Evolutionary conservation across 768 basidiomycete species (phyloP).

Genomic region (Rubroboletus satanas): DNA sequence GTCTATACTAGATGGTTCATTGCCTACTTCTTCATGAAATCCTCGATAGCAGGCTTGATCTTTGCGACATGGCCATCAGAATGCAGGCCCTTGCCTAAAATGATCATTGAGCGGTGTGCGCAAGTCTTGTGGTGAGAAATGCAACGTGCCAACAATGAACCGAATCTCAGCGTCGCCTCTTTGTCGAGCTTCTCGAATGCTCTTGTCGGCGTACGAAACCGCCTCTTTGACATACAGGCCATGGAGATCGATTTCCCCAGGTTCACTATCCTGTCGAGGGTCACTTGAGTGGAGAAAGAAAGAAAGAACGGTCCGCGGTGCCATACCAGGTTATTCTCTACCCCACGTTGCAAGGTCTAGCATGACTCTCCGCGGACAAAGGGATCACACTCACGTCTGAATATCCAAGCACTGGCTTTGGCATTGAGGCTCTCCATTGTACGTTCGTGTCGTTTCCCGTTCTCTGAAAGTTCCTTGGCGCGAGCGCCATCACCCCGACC

Average conservation of each 20-base stretch:
- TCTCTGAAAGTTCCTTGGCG: constrained; percentile 76
- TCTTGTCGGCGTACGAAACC: constrained; percentile 64
- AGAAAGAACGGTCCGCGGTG: background rate
- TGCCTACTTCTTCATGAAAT: constrained; percentile 74
- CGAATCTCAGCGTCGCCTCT: constrained; percentile 62
- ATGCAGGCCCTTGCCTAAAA: constrained; percentile 80
- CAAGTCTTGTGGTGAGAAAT: background rate
- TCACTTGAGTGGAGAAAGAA: background rate
- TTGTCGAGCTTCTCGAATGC: constrained; percentile 62
- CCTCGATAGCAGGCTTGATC: constrained; percentile 88
- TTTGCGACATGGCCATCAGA: constrained; percentile 73
- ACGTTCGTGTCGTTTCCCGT: constrained; percentile 76
- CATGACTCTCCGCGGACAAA: background rate
- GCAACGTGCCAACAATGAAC: constrained; percentile 76
- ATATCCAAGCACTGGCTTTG: constrained; percentile 88
- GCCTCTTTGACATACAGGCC: constrained; percentile 95
- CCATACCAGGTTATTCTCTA: constrained; percentile 73
- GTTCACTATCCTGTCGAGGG: constrained; percentile 51
- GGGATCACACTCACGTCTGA: constrained; percentile 43
- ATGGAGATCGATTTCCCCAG: constrained; percentile 83
- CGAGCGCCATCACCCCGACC: constrained; percentile 63
- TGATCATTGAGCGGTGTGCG: background rate
- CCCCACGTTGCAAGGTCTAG: background rate
- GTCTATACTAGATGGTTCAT: background rate
- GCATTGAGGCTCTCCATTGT: constrained; percentile 77